phyloP scores from a whole-genome alignment of 2,329 filamentous ascomycete species.

The Fusarium nelsonii region DNA sequence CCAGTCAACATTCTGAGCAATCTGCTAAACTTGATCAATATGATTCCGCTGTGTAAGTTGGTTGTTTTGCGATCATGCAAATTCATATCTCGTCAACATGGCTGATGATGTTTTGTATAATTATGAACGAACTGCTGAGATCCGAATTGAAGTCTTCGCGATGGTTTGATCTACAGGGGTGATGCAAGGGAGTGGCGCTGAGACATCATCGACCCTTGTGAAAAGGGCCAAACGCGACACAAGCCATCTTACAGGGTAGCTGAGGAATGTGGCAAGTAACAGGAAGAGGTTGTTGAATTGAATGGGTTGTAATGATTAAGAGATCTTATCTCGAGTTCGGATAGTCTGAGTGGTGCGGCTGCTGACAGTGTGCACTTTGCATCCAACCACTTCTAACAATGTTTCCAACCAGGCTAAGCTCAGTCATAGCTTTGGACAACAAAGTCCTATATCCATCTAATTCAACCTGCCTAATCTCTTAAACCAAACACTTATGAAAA shows the following conservation, averaged over 20 bases:
- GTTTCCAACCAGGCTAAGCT: not conserved
- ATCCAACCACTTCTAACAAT: not conserved
- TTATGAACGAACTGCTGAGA: not conserved
- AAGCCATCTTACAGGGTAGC: not conserved
- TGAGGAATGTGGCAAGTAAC: constrained; percentile 22
- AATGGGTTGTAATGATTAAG: not conserved
- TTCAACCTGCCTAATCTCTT: too few species aligned
- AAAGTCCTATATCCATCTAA: too few species aligned
- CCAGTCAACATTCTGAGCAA: too few species aligned
- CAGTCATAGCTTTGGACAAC: too few species aligned
- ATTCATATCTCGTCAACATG: too few species aligned
- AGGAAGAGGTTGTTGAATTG: not conserved
- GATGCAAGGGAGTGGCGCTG: constrained; percentile 37
- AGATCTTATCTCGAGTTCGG: not conserved
- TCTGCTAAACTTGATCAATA: too few species aligned
- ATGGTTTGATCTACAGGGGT: constrained; percentile 9
- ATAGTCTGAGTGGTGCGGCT: not conserved
- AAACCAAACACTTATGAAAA: not conserved
- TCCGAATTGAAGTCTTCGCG: not conserved
- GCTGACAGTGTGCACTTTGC: too few species aligned
- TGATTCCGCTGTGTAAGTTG: too few species aligned
- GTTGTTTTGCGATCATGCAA: too few species aligned
- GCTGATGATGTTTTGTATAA: too few species aligned
- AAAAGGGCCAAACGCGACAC: not conserved
- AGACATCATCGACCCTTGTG: constrained; percentile 33